Evolutionary conservation across 208 protist species (phyloP).

Genomic region (Leishmania mexicana): DNA sequence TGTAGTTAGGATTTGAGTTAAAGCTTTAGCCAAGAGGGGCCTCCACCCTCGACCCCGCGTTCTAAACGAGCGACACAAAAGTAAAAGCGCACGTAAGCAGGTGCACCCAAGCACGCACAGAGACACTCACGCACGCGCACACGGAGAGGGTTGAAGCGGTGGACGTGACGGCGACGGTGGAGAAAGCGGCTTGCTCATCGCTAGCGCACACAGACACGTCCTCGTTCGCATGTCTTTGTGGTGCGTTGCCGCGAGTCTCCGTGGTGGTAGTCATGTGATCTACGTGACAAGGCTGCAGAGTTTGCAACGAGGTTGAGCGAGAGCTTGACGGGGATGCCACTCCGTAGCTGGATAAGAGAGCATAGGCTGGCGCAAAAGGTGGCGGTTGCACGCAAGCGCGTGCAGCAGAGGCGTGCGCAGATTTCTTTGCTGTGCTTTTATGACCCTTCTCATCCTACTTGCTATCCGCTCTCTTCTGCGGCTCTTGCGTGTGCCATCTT

Average conservation of each 20-base stretch:
- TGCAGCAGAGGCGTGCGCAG: not conserved
- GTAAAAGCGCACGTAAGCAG: not conserved
- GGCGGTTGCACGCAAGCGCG: not conserved
- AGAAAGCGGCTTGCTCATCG: not conserved
- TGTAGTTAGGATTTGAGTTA: not conserved
- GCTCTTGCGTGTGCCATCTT: not conserved
- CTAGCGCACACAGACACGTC: no score
- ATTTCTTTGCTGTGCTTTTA: not conserved
- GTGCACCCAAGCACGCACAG: not conserved
- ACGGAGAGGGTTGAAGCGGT: not conserved
- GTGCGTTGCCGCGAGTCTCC: not conserved
- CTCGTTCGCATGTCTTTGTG: not conserved
- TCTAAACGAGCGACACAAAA: not conserved
- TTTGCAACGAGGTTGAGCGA: not conserved
- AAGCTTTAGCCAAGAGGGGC: not conserved
- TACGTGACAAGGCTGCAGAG: not conserved
- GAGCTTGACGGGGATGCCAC: not conserved
- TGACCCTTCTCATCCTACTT: not conserved
- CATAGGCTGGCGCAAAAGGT: not conserved
- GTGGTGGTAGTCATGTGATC: not conserved
- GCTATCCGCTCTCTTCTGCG: not conserved
- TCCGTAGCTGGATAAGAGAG: not conserved
- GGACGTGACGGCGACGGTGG: not conserved
- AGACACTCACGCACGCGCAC: not conserved
- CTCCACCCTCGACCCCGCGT: not conserved